These are phyloP conservation scores for Pseudomassariella vexata DNA, from an alignment of 2,329 filamentous ascomycete species.

Conservation along the genomic window DNA sequence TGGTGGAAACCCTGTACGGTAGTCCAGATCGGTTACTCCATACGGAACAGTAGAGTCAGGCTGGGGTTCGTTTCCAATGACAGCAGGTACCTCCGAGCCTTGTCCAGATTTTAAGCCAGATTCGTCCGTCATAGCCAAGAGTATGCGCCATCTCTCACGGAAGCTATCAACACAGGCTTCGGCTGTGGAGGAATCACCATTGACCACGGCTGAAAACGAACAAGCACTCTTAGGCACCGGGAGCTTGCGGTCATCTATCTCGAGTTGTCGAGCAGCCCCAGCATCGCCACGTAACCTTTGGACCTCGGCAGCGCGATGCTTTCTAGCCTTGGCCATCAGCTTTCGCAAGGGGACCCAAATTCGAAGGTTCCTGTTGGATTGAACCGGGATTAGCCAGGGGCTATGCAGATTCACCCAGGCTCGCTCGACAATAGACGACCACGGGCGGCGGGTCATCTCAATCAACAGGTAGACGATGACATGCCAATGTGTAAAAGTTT, in stretches of 20 bases:
- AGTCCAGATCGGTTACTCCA: too few species aligned
- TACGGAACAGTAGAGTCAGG: too few species aligned
- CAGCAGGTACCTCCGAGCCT: neutral
- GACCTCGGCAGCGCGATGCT: constrained; percentile 30
- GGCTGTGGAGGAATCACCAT: too few species aligned
- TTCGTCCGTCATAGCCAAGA: constrained; percentile 12
- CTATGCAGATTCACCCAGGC: constrained; percentile 22
- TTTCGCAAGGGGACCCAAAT: constrained; percentile 36
- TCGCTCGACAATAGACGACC: constrained; percentile 19
- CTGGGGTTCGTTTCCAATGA: too few species aligned
- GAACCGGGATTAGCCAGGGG: constrained; percentile 19
- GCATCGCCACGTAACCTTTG: constrained; percentile 23
- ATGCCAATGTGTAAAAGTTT: constrained; percentile 47
- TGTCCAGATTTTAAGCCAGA: neutral
- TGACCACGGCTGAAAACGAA: constrained; percentile 15
- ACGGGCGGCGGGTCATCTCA: constrained; percentile 28
- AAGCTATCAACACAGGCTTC: constrained; percentile 17
- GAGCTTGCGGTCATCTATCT: constrained; percentile 19
- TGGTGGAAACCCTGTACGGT: too few species aligned
- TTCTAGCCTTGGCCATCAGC: constrained; percentile 31
- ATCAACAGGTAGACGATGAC: constrained; percentile 43
- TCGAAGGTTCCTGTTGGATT: constrained; percentile 18
- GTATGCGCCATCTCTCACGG: constrained; percentile 25
- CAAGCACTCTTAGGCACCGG: constrained; percentile 23
- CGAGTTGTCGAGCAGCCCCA: constrained; percentile 18